Base-by-base conservation (phyloP, 78 protist genomes). In the Paratrimastix pyriformis region DNA sequence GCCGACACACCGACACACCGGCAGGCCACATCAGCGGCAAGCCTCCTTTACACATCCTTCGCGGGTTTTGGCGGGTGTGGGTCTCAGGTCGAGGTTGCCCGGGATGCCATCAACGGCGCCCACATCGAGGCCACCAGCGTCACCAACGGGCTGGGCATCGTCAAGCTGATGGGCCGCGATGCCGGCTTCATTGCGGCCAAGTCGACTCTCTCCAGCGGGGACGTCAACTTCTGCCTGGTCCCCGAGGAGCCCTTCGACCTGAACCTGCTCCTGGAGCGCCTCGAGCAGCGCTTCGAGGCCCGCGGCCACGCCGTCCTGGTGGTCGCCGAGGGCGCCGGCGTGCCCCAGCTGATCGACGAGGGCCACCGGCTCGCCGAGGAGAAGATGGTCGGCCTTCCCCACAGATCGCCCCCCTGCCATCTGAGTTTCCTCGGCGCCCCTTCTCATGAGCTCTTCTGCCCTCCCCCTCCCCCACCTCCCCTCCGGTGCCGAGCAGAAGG, bases 271-370 rank as follows among this genome's bases (percentile, higher is more conserved):
- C 29, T 65, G 33, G 39, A 4, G 18, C 7, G 3, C 72, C 24
- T 65, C 72, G 72, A 65, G 39, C 32, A 33, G 13, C 72, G 72
- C 39, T 8, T 65, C 39, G 33, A 8, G 38, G 13, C 35, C 72
- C 72, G 39, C 30, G 39, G 39, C 39, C 72, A 65, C 45, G 4
- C 38, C 45, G 45, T 37, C 54, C 32, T 65, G 15, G 72, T 65
- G 15, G 46, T 65, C 54, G 72, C 72, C n/a, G 72, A 37, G 38
- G 46, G 72, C 38, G 72, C 72, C 13, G 72, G 72, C n/a, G 46
- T 7, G 72, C 38, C 4, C 32, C 6, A 13, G 26, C n/a, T 65
- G 68, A n/a, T n/a, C n/a, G n/a, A n/a, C n/a, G n/a, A n/a, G n/a
- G n/a, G n/a, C n/a, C n/a, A n/a, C n/a, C n/a, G n/a, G n/a, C n/a